phyloP scores from a whole-genome alignment of 73 alveolate genomes.

The Effrenium voratum region DNA sequence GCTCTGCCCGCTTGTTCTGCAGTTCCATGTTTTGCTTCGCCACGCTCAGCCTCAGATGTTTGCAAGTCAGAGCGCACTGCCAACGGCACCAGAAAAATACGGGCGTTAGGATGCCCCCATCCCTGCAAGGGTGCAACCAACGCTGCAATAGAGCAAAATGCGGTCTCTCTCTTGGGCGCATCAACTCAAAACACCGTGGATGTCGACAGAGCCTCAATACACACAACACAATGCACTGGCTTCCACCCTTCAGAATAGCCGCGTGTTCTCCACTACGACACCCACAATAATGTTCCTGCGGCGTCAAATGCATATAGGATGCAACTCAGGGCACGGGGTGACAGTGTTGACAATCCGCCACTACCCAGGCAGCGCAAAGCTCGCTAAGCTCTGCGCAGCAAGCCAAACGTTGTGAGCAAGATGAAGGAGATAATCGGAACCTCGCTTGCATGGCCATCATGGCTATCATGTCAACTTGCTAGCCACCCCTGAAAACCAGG shows the following conservation, averaged over 20 bases:
- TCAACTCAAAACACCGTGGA: too few species aligned
- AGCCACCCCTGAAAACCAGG: not conserved
- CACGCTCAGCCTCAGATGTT: slow-evolving; percentile 58
- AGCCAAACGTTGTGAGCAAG: slow-evolving; percentile 54
- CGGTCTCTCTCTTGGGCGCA: too few species aligned
- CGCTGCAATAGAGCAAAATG: too few species aligned
- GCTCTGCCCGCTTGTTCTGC: slow-evolving; percentile 74
- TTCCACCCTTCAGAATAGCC: not conserved
- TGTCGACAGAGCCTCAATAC: too few species aligned
- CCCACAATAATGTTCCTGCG: slow-evolving; percentile 74
- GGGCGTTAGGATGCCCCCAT: too few species aligned
- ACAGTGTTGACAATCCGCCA: not conserved
- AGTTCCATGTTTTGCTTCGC: slow-evolving; percentile 80
- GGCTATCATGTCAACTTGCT: not conserved
- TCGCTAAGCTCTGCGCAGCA: slow-evolving; percentile 5
- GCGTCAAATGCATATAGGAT: too few species aligned
- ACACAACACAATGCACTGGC: too few species aligned
- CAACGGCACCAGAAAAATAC: too few species aligned
- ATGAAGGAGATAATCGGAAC: slow-evolving; percentile 38
- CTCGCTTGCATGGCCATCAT: not conserved
- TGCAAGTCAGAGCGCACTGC: too few species aligned
- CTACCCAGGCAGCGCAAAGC: not conserved
- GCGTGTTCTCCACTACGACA: slow-evolving; percentile 86
- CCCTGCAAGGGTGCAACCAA: too few species aligned
- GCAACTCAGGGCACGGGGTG: too few species aligned